Conservation (phyloP, 2,329 filamentous ascomycete species). For the Pseudogymnoascus sp. region DNA sequence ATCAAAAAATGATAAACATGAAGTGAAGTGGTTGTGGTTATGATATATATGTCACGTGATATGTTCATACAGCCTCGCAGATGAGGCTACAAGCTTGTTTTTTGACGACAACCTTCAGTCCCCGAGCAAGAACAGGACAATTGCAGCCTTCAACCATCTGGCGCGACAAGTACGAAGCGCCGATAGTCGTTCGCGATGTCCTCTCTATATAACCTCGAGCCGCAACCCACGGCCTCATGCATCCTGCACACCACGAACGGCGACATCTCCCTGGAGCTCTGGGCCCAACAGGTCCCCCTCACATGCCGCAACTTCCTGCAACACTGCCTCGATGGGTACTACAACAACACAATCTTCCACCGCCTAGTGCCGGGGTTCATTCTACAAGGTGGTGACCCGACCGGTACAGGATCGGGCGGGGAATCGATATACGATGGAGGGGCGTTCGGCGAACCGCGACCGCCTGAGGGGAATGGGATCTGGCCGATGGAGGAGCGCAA, state of each 20-base stretch:
- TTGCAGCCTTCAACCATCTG: neutral
- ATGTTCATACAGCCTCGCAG: neutral
- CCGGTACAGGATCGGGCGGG: conserved; percentile 84
- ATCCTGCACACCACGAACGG: conserved; percentile 85
- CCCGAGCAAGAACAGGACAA: neutral
- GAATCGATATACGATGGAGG: conserved; percentile 88
- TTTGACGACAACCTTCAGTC: conserved; percentile 4
- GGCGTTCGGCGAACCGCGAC: conserved; percentile 48
- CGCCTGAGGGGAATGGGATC: conserved; percentile 27
- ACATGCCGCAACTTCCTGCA: conserved; percentile 94
- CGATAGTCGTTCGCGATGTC: conserved; percentile 57
- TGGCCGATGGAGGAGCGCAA: conserved; percentile 57
- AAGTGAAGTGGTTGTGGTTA: neutral
- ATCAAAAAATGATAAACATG: neutral
- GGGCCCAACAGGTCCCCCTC: conserved; percentile 87
- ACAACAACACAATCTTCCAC: conserved; percentile 89
- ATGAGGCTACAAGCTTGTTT: conserved; percentile 4
- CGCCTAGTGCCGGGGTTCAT: conserved; percentile 88
- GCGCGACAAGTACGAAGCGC: neutral
- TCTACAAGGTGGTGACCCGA: conserved; percentile 89
- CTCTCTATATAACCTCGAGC: conserved; percentile 87
- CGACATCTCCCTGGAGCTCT: conserved; percentile 86
- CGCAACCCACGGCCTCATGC: conserved; percentile 86
- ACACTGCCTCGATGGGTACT: conserved; percentile 90
- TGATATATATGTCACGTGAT: neutral